Evolutionary conservation across 345 rosid species (phyloP).

Genomic region (Rhodamnia argentea): DNA sequence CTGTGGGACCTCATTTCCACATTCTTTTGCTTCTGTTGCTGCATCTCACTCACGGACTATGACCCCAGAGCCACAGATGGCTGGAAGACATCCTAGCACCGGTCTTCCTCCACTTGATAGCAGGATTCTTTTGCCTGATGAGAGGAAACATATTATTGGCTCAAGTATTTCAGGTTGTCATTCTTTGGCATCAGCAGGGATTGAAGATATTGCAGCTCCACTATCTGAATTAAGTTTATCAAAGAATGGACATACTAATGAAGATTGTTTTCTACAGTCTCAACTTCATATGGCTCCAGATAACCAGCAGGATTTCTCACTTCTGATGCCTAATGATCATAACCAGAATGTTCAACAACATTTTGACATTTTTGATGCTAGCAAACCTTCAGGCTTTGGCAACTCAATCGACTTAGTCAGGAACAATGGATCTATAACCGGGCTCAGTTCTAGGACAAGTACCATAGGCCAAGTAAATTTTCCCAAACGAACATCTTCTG

Average conservation of each 20-base stretch:
- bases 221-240: slow-evolving; percentile 49
- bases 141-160: slow-evolving; percentile 37
- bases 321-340: slow-evolving; percentile 36
- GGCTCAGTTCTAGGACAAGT: slow-evolving; percentile 24
- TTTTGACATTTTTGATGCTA: slow-evolving; percentile 26
- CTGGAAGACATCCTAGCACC: slow-evolving; percentile 42
- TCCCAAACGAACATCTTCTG: slow-evolving; percentile 53
- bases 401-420: slow-evolving; percentile 31
- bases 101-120: slow-evolving; percentile 63
- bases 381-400: slow-evolving; percentile 32
- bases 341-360: slow-evolving; percentile 38
- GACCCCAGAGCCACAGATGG: slow-evolving; percentile 56
- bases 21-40: slow-evolving; percentile 38
- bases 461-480: slow-evolving; percentile 37
- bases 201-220: slow-evolving; percentile 49
- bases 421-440: slow-evolving; percentile 28
- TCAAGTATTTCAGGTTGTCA: slow-evolving; percentile 32
- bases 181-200: slow-evolving; percentile 27
- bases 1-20: slow-evolving; percentile 17
- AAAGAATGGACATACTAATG: slow-evolving; percentile 31
- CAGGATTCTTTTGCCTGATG: slow-evolving; percentile 34
- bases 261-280: slow-evolving; percentile 21
- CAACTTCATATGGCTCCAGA: slow-evolving; percentile 32
- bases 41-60: slow-evolving; percentile 58
- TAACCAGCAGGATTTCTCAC: slow-evolving; percentile 32